These are phyloP conservation scores for Hericium coralloides DNA, from an alignment of 768 basidiomycete genomes.

Conservation along the genomic window DNA sequence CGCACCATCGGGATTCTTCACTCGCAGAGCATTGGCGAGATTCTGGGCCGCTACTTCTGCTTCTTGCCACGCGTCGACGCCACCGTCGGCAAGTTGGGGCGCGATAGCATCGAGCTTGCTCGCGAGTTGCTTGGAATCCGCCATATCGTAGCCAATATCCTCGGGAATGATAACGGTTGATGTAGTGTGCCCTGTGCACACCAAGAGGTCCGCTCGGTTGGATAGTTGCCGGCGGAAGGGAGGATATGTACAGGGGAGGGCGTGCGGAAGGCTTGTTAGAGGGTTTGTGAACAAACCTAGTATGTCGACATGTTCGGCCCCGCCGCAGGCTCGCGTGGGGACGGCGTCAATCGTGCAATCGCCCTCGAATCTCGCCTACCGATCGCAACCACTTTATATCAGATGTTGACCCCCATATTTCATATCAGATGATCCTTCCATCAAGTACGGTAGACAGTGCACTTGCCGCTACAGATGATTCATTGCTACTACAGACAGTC, in stretches of 20 bases:
- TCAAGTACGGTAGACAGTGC: too few relatives aligned
- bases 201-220: too few relatives aligned
- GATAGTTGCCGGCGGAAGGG: too few relatives aligned
- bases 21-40: not conserved
- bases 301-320: constrained; percentile 41
- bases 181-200: too few relatives aligned
- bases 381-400: too few relatives aligned
- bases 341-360: constrained; percentile 25
- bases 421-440: too few relatives aligned
- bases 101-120: not conserved
- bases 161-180: too few relatives aligned
- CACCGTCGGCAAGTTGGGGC: not conserved
- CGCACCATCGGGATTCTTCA: not conserved
- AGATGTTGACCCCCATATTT: too few relatives aligned
- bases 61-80: not conserved
- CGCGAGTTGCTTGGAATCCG: not conserved
- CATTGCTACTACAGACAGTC: too few relatives aligned
- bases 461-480: too few relatives aligned
- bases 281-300: constrained; percentile 21
- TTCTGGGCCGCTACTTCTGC: not conserved
- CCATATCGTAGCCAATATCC: not conserved
- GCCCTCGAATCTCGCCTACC: too few relatives aligned
- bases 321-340: constrained; percentile 42
- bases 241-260: too few relatives aligned
- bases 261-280: constrained; percentile 16